Base-by-base conservation (phyloP, 768 basidiomycete genomes). In the Tricholomella constricta region DNA sequence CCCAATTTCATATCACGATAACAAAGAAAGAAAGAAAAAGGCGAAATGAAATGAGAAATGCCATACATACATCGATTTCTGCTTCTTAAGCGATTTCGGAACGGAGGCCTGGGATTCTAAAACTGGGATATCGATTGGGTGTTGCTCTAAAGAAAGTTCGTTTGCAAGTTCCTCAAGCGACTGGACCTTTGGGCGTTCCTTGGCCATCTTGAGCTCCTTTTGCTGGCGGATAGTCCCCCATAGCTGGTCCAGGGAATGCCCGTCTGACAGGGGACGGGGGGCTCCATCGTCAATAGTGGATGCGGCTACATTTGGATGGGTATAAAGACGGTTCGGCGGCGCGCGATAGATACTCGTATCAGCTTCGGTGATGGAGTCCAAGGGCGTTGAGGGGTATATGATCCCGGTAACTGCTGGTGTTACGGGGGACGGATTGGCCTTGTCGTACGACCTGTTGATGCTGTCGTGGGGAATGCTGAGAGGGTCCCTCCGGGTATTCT, bases 191-290 rank as follows among this genome's bases (percentile, higher is more conserved):
- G 83, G 78, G 46, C 81, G 82, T 60, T 84, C 78, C 59, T 82
- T 82, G 37, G 84, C 85, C 77, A 89, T 84, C 59, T 79, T 78
- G 57, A 73, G 77, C 45, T 82, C 82, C 67, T 89, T 89, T 68
- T 80, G 75, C 65, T 80, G 78, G 40, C 86, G 79, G 47, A 89
- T 78, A 49, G 79, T 76, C 52, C 72, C 78, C 88, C 88, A 89
- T n/a, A 89, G 68, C 19, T 80, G 71, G 60, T 86, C 79, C 56
- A 89, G 69, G 12, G 76, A 71, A 27, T 72, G 61, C 25, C 69
- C 62, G 45, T 78, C 76, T 23, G 67, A 65, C 15, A 74, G 73
- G 19, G 74, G 76, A 47, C 73, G 73, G 23, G 59, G 62, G 31
- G 67, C 19, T 14, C 51, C 70, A 48, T 76, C 75, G 55, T 78